A percentile compares a stretch with the other conserved stretches of the same genome.
These are phyloP conservation scores for Kodamaea neixiangensis DNA, from an alignment of 805 yeast species.

Conservation along the genomic window DNA sequence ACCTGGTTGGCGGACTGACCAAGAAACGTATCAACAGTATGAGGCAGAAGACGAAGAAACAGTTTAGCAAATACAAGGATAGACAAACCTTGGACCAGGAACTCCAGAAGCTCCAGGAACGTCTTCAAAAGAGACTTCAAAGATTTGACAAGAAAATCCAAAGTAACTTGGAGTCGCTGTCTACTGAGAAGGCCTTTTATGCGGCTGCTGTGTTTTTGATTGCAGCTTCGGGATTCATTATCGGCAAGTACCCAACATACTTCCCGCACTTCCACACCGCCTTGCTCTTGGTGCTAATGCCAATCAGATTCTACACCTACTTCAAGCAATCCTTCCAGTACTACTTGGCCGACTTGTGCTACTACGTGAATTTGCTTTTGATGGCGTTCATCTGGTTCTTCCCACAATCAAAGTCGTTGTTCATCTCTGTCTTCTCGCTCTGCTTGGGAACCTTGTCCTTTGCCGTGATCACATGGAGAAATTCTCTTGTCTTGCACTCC, in stretches of 20 bases:
- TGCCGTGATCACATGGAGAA: constrained; percentile 96
- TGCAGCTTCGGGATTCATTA: constrained; percentile 69
- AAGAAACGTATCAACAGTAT: constrained; percentile 36
- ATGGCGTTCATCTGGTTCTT: constrained; percentile 78
- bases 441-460: constrained; percentile 87
- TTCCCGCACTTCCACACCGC: constrained; percentile 76
- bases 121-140: constrained; percentile 30
- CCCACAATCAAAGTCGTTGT: constrained; percentile 72
- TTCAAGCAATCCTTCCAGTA: constrained; percentile 79
- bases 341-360: constrained; percentile 90
- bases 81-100: constrained; percentile 24
- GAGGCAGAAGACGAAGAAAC: constrained; percentile 36
- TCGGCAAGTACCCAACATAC: constrained; percentile 75
- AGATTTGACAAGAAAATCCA: constrained; percentile 41
- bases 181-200: constrained; percentile 75
- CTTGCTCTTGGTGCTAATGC: constrained; percentile 66
- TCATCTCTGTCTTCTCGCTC: constrained; percentile 81
- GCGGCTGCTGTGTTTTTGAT: constrained; percentile 69
- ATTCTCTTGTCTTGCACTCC: constrained; percentile 87
- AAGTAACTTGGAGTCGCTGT: constrained; percentile 33
- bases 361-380: constrained; percentile 77
- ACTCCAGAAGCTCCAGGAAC: constrained; percentile 30
- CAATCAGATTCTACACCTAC: constrained; percentile 81
- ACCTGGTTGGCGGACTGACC: constrained; percentile 37
- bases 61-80: constrained; percentile 27